phyloP scores from a whole-genome alignment of 1,284 basidiomycete genomes.

The Ceratobasidium sp. region DNA sequence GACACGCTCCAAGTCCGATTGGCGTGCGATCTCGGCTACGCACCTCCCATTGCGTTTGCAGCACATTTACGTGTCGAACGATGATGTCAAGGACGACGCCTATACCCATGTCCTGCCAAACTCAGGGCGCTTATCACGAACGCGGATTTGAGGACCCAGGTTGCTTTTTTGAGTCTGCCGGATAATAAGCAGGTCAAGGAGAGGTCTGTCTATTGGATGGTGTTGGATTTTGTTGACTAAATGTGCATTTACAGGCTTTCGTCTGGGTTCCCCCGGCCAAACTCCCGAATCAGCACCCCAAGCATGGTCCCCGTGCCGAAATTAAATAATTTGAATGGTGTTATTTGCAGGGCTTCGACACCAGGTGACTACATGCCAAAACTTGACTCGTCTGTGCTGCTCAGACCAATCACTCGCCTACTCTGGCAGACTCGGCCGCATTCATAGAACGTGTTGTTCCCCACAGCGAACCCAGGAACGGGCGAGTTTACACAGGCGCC shows the following conservation, averaged over 20 bases:
- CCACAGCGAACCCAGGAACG: no score
- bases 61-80: conserved; percentile 98
- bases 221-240: conserved; percentile 30
- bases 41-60: conserved; percentile 95
- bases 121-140: conserved; percentile 93
- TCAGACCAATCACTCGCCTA: no score
- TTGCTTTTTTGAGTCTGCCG: conserved; percentile 90
- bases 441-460: no score
- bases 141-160: conserved; percentile 93
- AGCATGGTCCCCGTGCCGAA: no score
- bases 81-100: conserved; percentile 97
- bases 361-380: no score
- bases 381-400: no score
- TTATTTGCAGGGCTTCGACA: no score
- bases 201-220: conserved; percentile 49
- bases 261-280: conserved; percentile 94
- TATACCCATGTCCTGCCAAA: conserved; percentile 97
- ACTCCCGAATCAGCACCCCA: conserved; percentile 82
- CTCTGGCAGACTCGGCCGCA: no score
- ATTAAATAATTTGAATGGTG: no score
- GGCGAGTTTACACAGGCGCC: no score
- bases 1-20: conserved; percentile 99
- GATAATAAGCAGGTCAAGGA: conserved; percentile 99
- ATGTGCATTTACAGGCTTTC: conserved; percentile 61
- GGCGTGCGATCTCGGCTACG: conserved; percentile 96